Conservation (phyloP, 2,329 filamentous ascomycete genomes). For the Dactylonectria macrodidyma region DNA sequence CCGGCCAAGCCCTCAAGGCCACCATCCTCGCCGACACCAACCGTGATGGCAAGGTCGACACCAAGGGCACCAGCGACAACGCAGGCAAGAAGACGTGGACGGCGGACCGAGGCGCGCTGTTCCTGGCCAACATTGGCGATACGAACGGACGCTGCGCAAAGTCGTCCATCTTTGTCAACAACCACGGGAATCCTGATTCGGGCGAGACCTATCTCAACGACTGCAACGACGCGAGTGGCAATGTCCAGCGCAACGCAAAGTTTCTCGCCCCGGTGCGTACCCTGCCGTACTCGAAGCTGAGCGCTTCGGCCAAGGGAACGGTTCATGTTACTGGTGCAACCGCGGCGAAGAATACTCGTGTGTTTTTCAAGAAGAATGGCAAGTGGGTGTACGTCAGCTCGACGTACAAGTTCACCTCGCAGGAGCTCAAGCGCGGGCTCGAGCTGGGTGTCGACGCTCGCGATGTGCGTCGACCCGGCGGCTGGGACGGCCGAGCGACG, state of each 20-base stretch:
- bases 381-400: conserved; percentile 46
- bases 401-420: conserved; percentile 46
- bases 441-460: conserved; percentile 53
- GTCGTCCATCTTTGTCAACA: conserved; percentile 11
- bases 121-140: conserved; percentile 57
- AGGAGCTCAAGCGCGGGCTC: conserved; percentile 49
- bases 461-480: conserved; percentile 42
- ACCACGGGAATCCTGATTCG: conserved; percentile 11
- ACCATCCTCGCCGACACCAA: conserved; percentile 55
- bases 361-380: conserved; percentile 45
- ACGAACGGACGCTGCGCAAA: conserved; percentile 49
- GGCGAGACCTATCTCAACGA: conserved; percentile 45
- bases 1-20: conserved; percentile 28
- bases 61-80: conserved; percentile 34
- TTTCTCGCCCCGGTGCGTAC: conserved; percentile 52
- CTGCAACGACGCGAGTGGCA: conserved; percentile 54
- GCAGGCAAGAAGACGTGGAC: conserved; percentile 46
- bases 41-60: conserved; percentile 53
- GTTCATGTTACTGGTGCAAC: conserved; percentile 30
- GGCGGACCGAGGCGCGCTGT: conserved; percentile 48
- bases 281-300: conserved; percentile 40
- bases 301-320: conserved; percentile 34
- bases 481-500: conserved; percentile 49
- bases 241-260: conserved; percentile 50
- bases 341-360: conserved; percentile 43